Base-by-base conservation (phyloP, 73 alveolate genomes). In the Paramecium caudatum region DNA sequence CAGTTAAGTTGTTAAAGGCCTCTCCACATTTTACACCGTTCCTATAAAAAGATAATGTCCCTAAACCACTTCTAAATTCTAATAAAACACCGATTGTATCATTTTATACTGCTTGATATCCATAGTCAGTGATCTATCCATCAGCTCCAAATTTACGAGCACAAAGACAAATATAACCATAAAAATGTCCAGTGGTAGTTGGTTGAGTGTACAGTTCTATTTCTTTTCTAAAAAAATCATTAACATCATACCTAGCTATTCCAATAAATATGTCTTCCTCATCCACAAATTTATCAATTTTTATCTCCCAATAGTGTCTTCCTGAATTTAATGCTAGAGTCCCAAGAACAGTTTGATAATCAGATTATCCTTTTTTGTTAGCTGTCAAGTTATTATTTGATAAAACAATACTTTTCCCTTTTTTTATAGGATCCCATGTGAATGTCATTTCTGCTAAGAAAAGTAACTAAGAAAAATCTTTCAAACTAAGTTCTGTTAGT, bases 201-300 rank as follows among this genome's bases (percentile, higher is more conserved):
- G 91, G 82, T 8, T 46, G 23, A 10, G 45, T 78, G 21, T 63
- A 49, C 23, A 85, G 68, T 25, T 49, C 83, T 23, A 81, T 45
- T 15, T 46, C 90, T 25, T 82, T 81, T 30, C 78, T 46, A 39
- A 41, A 16, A 36, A 16, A 5, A 74, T 19, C 9, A 39, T 0
- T 74, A n/a, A 41, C 16, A 41, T 8, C 43, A 21, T 74, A 74
- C 88, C 47, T 74, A 5, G 91, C 94, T 27, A 90, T 91, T 48
- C 94, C 94, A 30, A 90, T 49, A 55, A 90, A 82, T 30, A 90
- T 48, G 4, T 90, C 94, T 47, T 90, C 94, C 55, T 90, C 94
- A n/a, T 90, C 92, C 1, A 90, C 93, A 50, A 39, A 48, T 34
- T 49, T 65, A 27, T 90, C 93, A 0, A 90, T 46, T 37, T 84